Evolutionary conservation across 331 rosid species (phyloP), one percentile per base, ranked within the genome.

Genomic region (Erythrophleum ivorense): DNA sequence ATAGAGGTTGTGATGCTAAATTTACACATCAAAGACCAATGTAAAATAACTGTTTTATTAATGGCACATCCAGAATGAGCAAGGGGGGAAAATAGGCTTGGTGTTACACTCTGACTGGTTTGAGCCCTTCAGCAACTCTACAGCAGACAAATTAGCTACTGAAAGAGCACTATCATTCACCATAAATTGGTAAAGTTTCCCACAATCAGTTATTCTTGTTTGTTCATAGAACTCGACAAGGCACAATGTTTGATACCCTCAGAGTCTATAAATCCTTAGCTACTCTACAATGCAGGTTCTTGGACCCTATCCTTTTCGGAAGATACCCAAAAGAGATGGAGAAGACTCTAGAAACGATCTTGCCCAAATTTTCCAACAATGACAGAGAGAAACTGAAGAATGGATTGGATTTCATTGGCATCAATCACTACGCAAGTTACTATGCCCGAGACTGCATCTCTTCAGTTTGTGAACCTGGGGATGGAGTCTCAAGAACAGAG

Each of bases 381-480:
- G 90, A 91, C 24, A 0, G 13, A 18, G 68, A 84, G 80, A 80
- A 60, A 49, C 75, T 91, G 58, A 88, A 80, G 75, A 85, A 50
- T 8, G 89, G 92, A 63, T 62, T 86, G 55, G 98, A 94, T 81
- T 94, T 92, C 80, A 88, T 94, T 70, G 97, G 98, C 53, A 43
- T 94, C 48, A 94, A 92, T 81, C 94, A 94, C 64, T 92, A 94
- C 45, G 87, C 94, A 18, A 88, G 93, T 74, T 76, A 18, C 54
- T 94, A 82, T 76, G 80, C 59, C 36, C 84, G 88, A 81, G 94
- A 92, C 75, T 94, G 98, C 87, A 84, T 87, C 9, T 86, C 70
- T 71, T 89, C 92, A 21, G 54, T 55, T 31, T 91, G 97, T 86
- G 69, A 86, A 87, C 53, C 85, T 13, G 89, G 94, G 82, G 24